Evolutionary conservation across 768 basidiomycete genomes (phyloP).

Genomic region (Mrakia frigida): DNA sequence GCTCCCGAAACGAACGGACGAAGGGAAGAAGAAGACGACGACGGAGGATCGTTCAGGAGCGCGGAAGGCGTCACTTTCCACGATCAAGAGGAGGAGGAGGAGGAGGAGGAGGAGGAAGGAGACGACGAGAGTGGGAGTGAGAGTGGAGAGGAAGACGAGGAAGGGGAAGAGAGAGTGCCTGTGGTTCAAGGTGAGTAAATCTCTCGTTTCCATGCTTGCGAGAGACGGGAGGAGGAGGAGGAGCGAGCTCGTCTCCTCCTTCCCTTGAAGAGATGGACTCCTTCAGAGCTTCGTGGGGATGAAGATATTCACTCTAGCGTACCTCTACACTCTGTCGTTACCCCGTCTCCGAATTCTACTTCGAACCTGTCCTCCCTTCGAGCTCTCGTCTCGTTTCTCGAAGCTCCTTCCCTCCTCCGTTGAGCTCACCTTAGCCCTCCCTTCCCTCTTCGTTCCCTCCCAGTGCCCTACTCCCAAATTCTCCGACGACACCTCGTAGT

Average conservation of each 20-base stretch:
- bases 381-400: background rate
- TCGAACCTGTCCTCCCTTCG: no score
- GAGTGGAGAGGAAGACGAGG: conserved; percentile 15
- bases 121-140: conserved; percentile 10
- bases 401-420: background rate
- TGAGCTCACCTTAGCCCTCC: background rate
- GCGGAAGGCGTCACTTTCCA: background rate
- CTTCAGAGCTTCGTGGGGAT: background rate
- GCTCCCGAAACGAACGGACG: background rate
- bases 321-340: background rate
- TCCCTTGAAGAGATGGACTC: background rate
- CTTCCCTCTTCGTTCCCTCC: no score
- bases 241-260: conserved; percentile 9
- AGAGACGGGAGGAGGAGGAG: background rate
- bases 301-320: background rate
- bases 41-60: background rate
- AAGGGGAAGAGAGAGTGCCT: conserved; percentile 19
- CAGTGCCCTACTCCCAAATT: conserved; percentile 28
- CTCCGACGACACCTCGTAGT: conserved; percentile 22
- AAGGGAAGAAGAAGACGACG: background rate
- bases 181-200: conserved; percentile 15
- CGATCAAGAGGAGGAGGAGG: background rate
- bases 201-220: background rate
- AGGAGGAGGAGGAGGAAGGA: background rate
- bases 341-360: background rate